Base-by-base conservation (phyloP, 306 rosid species). In the Delonix regia region DNA sequence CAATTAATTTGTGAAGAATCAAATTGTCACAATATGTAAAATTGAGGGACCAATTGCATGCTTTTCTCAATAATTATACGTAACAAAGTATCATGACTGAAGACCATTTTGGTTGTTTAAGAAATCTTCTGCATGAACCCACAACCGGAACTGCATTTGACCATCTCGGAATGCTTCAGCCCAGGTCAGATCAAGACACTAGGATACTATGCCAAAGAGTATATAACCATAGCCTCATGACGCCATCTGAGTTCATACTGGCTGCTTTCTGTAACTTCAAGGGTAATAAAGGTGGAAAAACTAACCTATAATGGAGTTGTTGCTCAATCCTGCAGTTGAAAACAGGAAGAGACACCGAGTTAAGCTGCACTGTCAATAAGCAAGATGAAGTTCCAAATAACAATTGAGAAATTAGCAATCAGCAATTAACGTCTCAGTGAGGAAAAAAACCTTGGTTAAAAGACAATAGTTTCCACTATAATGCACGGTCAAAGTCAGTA, bases 301-400 rank as follows among this genome's bases (percentile, higher is more conserved):
- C 85, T 78, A 38, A 85, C 91, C 88, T 71, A 83, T 2, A 77
- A 85, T 70, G 71, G 86, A 85, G 57, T 74, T 67, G 78, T 85
- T 85, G 78, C 69, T 71, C 70, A 80, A 71, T 71, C 85, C 91
- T 87, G 91, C 85, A 87, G 71, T 14, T 57, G 36, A 71, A 59
- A 80, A 52, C 44, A 77, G 45, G 64, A 65, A 74, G 39, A 76
- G 57, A 44, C 18, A 27, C 70, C 25, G 25, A 1, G 53, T 59
- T 71, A 84, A 57, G 39, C 38, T 53, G 69, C 76, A 9, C 27
- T 21, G 19, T 69, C 61, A 7, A 71, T 45, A 18, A 25, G 36
- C 7, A 69, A 28, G n/a, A 27, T 25, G 47, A 38, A 45, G 42
- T 30, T 41, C 9, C 21, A 52, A 69, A 15, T 22, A 16, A 30